A percentile compares a stretch with the other conserved stretches of the same genome.
Evolutionary conservation across 192 early-diverging fungal genomes (phyloP).

Genomic region (Umbelopsis vinacea): DNA sequence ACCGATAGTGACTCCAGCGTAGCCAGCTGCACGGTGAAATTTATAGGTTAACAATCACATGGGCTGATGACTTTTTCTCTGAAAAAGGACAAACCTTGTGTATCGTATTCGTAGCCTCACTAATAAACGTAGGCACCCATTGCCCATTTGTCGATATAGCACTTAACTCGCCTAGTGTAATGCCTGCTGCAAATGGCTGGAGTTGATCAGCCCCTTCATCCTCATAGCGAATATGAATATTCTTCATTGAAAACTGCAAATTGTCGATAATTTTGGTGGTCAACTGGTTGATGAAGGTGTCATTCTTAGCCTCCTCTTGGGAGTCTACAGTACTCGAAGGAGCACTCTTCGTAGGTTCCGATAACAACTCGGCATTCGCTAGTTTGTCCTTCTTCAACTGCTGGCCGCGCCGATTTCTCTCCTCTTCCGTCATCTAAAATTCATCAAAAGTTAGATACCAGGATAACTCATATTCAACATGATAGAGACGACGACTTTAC

Average conservation of each 20-base stretch:
- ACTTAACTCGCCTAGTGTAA: constrained; percentile 89
- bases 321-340: constrained; percentile 14
- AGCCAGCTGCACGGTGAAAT: constrained; percentile 45
- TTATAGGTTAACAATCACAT: constrained; percentile 5
- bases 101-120: constrained; percentile 76
- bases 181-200: constrained; percentile 85
- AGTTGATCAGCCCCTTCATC: constrained; percentile 79
- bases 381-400: constrained; percentile 84
- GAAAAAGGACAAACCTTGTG: constrained; percentile 75
- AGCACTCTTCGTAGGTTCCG: constrained; percentile 30
- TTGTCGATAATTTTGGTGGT: constrained; percentile 96
- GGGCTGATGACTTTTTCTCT: not conserved
- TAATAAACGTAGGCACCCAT: constrained; percentile 83
- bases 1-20: constrained; percentile 72
- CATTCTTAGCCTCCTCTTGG: constrained; percentile 58
- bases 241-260: constrained; percentile 90
- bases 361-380: constrained; percentile 72
- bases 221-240: constrained; percentile 97
- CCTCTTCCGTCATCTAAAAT: constrained; percentile 76
- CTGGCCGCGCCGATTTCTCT: constrained; percentile 77
- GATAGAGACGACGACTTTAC: constrained; percentile 43
- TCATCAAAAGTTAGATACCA: not conserved
- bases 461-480: not conserved
- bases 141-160: constrained; percentile 88
- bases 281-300: constrained; percentile 88